Conservation (phyloP, 805 yeast genomes). For the Zygosaccharomyces kombuchaensis region DNA sequence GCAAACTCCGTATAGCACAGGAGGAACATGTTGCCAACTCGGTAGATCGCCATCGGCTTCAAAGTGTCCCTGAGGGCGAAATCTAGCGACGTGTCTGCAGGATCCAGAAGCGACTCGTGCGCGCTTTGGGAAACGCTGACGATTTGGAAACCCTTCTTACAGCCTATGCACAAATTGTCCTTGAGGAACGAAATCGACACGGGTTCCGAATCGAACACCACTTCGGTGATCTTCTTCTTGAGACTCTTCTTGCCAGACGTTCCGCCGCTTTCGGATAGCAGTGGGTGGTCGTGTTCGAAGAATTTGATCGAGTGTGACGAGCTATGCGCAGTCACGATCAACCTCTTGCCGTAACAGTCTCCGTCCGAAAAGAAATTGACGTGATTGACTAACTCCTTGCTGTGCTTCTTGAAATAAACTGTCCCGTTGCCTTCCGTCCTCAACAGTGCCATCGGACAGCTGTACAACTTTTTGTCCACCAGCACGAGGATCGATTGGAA, state of each 20-base stretch:
- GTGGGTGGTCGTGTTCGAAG: slow-evolving; percentile 84
- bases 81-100: slow-evolving; percentile 97
- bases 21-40: slow-evolving; percentile 83
- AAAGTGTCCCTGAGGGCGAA: slow-evolving; percentile 70
- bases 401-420: slow-evolving; percentile 51
- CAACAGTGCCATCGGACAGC: slow-evolving; percentile 70
- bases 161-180: slow-evolving; percentile 87
- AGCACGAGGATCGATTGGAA: slow-evolving; percentile 77
- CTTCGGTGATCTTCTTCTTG: slow-evolving; percentile 66
- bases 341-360: slow-evolving; percentile 80
- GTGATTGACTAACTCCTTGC: slow-evolving; percentile 79
- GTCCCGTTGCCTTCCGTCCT: slow-evolving; percentile 34
- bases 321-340: slow-evolving; percentile 86
- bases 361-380: slow-evolving; percentile 90
- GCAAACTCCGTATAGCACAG: slow-evolving; percentile 90
- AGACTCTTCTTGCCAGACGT: slow-evolving; percentile 62
- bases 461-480: slow-evolving; percentile 75
- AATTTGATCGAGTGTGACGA: slow-evolving; percentile 76
- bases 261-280: slow-evolving; percentile 29
- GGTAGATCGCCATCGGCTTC: slow-evolving; percentile 86
- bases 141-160: slow-evolving; percentile 94
- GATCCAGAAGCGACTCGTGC: slow-evolving; percentile 87
- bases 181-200: slow-evolving; percentile 87
- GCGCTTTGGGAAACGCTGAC: slow-evolving; percentile 79
- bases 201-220: slow-evolving; percentile 82